Evolutionary conservation across 2,329 filamentous ascomycete genomes (phyloP), one percentile per base, ranked within the genome.

Genomic region (Aspergillus quadricinctus): DNA sequence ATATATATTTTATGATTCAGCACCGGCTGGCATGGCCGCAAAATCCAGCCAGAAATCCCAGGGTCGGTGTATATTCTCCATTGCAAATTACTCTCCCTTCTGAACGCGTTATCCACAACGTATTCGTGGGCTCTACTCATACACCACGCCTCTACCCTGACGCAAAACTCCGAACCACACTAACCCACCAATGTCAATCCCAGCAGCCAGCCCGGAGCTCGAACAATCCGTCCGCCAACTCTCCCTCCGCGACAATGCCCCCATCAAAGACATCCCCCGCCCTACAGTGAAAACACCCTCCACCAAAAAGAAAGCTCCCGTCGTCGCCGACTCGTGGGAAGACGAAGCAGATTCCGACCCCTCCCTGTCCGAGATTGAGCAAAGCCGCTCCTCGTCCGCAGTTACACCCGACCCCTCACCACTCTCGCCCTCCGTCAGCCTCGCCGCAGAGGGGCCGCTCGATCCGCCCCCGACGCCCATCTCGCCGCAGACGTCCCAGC

Each of bases 301-400:
- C 23, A 48, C 57, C 23, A 57, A 57, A 29, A 68, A 74, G 55
- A 75, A 75, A 43, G 54, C 62, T 19, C 57, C 74, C 19, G 77
- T 88, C 19, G 83, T 88, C 21, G 83, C 81, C 53, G 89, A 92
- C 61, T 90, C 87, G 46, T 92, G 89, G 89, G 88, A 92, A 74
- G 88, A 94, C 65, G 89, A 89, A 55, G 80, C 81, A 31, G 73
- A 78, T n/a, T 57, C 62, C 4, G 66, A 65, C 23, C 19, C 56
- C 11, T 31, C 31, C 31, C 14, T 37, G 4, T 37, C 31, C 6
- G 31, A 37, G 31, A 17, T 37, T 5, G 31, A 37, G 31, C 31
- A 37, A 7, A 37, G 31, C 31, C 14, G 31, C 6, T 17, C 31
- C 1, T 37, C 31, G 14, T 37, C 49, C 25, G 51, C 53, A 48